Percentiles rank a stretch among this genome's conserved stretches.
Conservation (phyloP, 2,329 filamentous ascomycete species). For the Sporothrix curviconia region DNA sequence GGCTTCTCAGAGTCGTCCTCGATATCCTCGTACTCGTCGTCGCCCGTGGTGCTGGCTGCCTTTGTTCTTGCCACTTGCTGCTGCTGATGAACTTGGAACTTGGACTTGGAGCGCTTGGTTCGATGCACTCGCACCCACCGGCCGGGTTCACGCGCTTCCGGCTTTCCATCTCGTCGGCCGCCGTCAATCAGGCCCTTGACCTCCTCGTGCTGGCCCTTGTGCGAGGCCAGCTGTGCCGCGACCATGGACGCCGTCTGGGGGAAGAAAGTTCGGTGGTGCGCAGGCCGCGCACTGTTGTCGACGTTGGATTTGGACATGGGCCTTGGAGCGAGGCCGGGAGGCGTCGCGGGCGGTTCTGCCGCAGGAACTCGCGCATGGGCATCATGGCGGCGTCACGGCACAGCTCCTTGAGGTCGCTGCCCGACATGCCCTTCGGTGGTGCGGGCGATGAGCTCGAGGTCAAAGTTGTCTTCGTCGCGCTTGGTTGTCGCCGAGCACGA, state of each 20-base stretch:
- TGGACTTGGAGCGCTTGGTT: constrained; percentile 19
- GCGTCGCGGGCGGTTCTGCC: constrained; percentile 52
- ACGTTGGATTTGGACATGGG: constrained; percentile 58
- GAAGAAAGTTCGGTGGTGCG: constrained; percentile 82
- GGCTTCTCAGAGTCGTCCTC: constrained; percentile 22
- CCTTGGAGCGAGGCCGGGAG: constrained; percentile 23
- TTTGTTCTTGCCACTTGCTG: constrained; percentile 24
- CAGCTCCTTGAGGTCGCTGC: constrained; percentile 94
- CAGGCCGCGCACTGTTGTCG: constrained; percentile 68
- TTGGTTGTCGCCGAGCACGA: constrained; percentile 85
- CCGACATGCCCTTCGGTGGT: constrained; percentile 88
- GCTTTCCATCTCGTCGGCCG: constrained; percentile 19
- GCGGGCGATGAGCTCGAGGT: constrained; percentile 75
- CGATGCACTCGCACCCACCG: neutral
- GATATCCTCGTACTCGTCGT: constrained; percentile 32
- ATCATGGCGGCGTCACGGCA: constrained; percentile 95
- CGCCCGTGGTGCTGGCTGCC: constrained; percentile 14
- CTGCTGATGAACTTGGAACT: neutral
- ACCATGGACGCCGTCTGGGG: constrained; percentile 27
- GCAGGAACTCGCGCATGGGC: constrained; percentile 82
- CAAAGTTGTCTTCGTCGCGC: constrained; percentile 70
- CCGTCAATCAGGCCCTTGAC: constrained; percentile 38
- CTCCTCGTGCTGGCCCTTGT: constrained; percentile 37
- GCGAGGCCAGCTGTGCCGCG: neutral
- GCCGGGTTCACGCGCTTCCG: constrained; percentile 13